These are phyloP conservation scores for Blechomonas ayalai DNA, from an alignment of 208 protist genomes.

Conservation along the genomic window DNA sequence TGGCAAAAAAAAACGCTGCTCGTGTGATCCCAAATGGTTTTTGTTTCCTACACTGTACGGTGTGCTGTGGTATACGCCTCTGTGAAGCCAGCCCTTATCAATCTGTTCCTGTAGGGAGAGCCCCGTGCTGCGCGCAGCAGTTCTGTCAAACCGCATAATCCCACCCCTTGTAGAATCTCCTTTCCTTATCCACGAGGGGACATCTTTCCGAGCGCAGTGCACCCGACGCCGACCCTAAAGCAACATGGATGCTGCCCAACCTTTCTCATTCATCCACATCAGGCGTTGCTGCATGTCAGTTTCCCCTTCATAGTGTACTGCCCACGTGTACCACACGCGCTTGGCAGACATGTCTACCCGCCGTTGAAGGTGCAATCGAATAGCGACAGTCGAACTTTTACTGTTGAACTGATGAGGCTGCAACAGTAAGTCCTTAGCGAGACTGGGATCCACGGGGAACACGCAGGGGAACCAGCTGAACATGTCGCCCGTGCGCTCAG, in stretches of 20 bases:
- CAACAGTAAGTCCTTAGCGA: not conserved
- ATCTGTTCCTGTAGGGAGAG: no score
- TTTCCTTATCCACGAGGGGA: not conserved
- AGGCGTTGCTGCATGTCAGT: conserved; percentile 5
- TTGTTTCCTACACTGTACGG: no score
- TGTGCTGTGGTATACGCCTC: no score
- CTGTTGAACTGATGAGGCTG: conserved; percentile 6
- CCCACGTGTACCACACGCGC: conserved; percentile 78
- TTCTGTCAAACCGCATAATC: not conserved
- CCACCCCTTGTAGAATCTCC: conserved; percentile 1
- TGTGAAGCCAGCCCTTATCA: no score
- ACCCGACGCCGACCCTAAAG: no score
- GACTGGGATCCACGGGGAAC: conserved; percentile 52
- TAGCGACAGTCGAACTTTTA: conserved; percentile 4
- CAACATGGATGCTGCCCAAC: conserved; percentile 58
- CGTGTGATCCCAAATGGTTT: no score
- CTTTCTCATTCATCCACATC: conserved; percentile 41
- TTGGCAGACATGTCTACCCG: conserved; percentile 10
- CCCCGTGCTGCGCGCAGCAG: no score
- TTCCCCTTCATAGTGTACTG: conserved; percentile 5
- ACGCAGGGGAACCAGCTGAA: conserved; percentile 88
- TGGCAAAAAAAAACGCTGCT: no score
- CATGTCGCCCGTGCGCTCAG: conserved; percentile 42
- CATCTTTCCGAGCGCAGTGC: no score
- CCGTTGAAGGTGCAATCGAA: conserved; percentile 34